Evolutionary conservation across 1,284 basidiomycete genomes (phyloP).

Genomic region (Coniferiporia weirii): DNA sequence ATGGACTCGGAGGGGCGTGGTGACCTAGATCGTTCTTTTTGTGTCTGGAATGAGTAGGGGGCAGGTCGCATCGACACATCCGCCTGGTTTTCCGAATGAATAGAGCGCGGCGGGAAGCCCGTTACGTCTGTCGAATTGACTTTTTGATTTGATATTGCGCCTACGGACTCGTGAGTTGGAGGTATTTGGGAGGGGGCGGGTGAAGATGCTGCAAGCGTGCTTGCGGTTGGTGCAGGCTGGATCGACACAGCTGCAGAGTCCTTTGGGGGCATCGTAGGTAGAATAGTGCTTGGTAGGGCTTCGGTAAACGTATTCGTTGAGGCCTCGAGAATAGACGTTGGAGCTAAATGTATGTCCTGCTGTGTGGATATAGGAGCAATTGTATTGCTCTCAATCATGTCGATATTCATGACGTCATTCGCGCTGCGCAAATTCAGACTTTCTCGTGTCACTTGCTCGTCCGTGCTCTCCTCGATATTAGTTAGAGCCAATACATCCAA

Average conservation of each 20-base stretch:
- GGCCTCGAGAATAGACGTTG: background rate
- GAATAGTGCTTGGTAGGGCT: background rate
- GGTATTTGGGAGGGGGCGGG: background rate
- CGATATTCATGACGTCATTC: background rate
- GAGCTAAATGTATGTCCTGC: background rate
- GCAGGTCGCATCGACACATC: background rate
- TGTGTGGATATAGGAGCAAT: background rate
- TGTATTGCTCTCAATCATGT: background rate
- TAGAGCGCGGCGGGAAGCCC: background rate
- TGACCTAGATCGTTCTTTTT: background rate
- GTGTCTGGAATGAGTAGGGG: background rate
- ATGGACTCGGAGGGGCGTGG: background rate
- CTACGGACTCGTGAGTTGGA: background rate
- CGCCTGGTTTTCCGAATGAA: background rate
- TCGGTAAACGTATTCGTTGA: background rate
- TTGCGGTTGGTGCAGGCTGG: too few species aligned
- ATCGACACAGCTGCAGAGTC: background rate
- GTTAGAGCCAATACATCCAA: constrained; percentile 57
- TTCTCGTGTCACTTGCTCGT: constrained; percentile 46
- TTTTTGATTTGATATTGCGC: background rate
- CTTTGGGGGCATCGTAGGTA: background rate
- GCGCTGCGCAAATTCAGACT: constrained; percentile 32
- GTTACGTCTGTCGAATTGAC: background rate
- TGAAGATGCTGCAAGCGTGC: background rate
- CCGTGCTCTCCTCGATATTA: constrained; percentile 53